Conservation (phyloP, 2,329 filamentous ascomycete genomes). For the Diaporthe capsici region DNA sequence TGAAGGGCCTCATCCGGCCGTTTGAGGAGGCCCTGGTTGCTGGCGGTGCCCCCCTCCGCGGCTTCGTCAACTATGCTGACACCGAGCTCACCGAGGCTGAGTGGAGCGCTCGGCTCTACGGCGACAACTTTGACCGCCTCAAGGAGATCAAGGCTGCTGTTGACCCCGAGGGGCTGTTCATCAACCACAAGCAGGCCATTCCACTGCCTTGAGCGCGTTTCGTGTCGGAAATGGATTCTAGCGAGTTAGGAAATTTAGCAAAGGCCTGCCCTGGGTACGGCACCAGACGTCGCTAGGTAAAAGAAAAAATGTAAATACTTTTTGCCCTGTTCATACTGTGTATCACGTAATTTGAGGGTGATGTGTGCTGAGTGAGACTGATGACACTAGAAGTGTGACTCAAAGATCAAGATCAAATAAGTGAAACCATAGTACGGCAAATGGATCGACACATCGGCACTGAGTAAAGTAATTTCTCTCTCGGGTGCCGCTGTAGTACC, state of each 20-base stretch:
- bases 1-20: slow-evolving; percentile 10
- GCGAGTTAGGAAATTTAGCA: not conserved
- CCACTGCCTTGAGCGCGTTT: slow-evolving; percentile 2
- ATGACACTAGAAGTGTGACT: not conserved
- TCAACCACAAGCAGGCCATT: slow-evolving; percentile 10
- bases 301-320: not conserved
- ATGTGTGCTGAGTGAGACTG: not conserved
- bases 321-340: not conserved
- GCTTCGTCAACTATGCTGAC: slow-evolving; percentile 16
- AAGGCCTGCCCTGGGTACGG: not conserved
- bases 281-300: not conserved
- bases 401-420: not conserved
- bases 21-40: slow-evolving; percentile 6
- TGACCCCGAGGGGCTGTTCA: slow-evolving; percentile 2
- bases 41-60: not conserved
- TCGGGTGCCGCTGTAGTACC: not conserved
- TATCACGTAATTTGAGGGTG: not conserved
- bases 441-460: not conserved
- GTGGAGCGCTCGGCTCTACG: slow-evolving; percentile 15
- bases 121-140: slow-evolving; percentile 10
- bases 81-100: slow-evolving; percentile 17
- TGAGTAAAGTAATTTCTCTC: not conserved
- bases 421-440: not conserved
- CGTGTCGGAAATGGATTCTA: not conserved
- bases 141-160: slow-evolving; percentile 18